These are phyloP conservation scores for Cordyceps farinosa DNA, from an alignment of 2,329 filamentous ascomycete genomes.

Conservation along the genomic window DNA sequence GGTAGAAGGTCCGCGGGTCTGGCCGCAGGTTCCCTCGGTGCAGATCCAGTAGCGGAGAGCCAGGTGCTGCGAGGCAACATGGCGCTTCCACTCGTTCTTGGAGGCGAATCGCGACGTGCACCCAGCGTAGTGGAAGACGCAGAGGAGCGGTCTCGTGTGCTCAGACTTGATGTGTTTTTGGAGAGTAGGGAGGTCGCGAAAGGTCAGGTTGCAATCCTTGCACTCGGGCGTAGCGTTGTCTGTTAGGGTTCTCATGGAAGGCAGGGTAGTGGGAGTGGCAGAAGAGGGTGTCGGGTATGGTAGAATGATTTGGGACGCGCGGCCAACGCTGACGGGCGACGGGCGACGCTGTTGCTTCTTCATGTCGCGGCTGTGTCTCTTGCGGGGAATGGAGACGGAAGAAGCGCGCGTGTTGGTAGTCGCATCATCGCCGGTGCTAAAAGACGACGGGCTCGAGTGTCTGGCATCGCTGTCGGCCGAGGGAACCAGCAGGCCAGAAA, in stretches of 20 bases:
- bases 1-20: conserved; percentile 27
- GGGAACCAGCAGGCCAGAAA: conserved; percentile 8
- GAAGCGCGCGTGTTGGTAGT: conserved; percentile 11
- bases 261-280: not conserved
- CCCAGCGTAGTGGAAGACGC: conserved; percentile 74
- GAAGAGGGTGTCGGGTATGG: conserved; percentile 11
- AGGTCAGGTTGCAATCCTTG: conserved; percentile 27
- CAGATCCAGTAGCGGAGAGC: conserved; percentile 73
- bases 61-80: conserved; percentile 77
- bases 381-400: conserved; percentile 14
- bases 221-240: conserved; percentile 16
- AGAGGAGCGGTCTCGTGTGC: conserved; percentile 64
- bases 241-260: conserved; percentile 6
- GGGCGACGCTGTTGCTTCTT: conserved; percentile 4
- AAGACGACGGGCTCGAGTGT: conserved; percentile 18
- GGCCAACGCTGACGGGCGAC: not conserved
- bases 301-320: not conserved
- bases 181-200: conserved; percentile 44
- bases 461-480: conserved; percentile 11
- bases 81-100: conserved; percentile 96
- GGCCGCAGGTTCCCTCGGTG: conserved; percentile 55
- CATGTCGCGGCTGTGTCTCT: conserved; percentile 8
- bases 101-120: conserved; percentile 69
- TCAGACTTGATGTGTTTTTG: conserved; percentile 49
- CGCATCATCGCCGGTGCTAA: conserved; percentile 14